Evolutionary conservation across 1,284 basidiomycete species (phyloP).

Genomic region (Ustilago shanxiensis): DNA sequence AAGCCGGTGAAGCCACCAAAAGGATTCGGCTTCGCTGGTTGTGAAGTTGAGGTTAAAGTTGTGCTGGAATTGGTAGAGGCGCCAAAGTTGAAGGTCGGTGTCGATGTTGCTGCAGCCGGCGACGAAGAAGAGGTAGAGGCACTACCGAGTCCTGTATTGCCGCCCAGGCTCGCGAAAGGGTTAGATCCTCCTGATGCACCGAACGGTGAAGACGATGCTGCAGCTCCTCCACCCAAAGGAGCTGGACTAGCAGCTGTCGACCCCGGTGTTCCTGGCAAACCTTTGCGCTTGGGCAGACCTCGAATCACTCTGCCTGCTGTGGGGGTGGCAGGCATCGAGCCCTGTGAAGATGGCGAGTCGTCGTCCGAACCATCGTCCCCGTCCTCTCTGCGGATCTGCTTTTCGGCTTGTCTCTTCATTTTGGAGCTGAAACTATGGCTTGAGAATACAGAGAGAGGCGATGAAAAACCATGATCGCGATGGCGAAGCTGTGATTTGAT

Average conservation of each 20-base stretch:
- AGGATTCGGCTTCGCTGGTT: conserved; percentile 30
- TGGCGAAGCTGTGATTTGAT: no score
- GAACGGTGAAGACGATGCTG: conserved; percentile 18
- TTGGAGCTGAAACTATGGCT: background rate
- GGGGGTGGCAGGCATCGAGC: conserved; percentile 38
- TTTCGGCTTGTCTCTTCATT: conserved; percentile 55
- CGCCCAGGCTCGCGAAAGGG: conserved; percentile 34
- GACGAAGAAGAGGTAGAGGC: conserved; percentile 20
- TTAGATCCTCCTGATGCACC: conserved; percentile 27
- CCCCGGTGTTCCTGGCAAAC: conserved; percentile 22
- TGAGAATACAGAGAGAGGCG: no score
- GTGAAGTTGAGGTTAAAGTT: conserved; percentile 7
- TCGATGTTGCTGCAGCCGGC: conserved; percentile 13
- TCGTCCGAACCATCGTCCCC: conserved; percentile 45
- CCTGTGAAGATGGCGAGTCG: conserved; percentile 34
- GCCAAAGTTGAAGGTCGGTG: conserved; percentile 38
- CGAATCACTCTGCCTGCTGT: conserved; percentile 43
- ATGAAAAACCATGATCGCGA: no score
- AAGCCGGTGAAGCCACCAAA: conserved; percentile 39
- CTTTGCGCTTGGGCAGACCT: conserved; percentile 37
- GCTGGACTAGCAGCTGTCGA: conserved; percentile 16
- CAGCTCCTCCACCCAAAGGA: conserved; percentile 15
- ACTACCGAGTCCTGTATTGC: conserved; percentile 20
- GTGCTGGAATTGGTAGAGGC: conserved; percentile 11
- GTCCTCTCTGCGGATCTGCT: conserved; percentile 47